Percentiles rank a stretch among this genome's conserved stretches.
Evolutionary conservation across 2,329 filamentous ascomycete species (phyloP).

Genomic region (Monilinia fructigena): DNA sequence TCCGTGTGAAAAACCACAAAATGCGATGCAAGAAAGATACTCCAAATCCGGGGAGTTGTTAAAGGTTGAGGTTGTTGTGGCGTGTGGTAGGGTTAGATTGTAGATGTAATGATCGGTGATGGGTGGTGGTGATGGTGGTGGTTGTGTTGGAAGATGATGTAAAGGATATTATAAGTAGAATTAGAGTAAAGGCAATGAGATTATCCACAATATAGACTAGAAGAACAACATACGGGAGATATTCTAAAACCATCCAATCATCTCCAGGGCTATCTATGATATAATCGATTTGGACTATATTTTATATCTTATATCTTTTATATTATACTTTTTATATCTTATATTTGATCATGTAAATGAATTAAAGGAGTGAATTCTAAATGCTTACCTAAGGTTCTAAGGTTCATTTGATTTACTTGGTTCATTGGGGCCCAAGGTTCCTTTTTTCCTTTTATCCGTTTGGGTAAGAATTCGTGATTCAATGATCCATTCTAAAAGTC

Average conservation of each 20-base stretch:
- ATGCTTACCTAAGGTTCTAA: too few species aligned
- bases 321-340: too few species aligned
- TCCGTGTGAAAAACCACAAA: slow-evolving; percentile 12
- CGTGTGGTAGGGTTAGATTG: neutral
- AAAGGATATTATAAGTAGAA: neutral
- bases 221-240: neutral
- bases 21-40: neutral
- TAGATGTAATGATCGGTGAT: neutral
- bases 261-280: neutral
- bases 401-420: too few species aligned
- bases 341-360: too few species aligned
- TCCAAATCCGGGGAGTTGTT: neutral
- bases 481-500: too few species aligned
- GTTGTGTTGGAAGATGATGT: slow-evolving; percentile 18
- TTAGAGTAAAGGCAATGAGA: neutral
- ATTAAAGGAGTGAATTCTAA: too few species aligned
- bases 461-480: too few species aligned
- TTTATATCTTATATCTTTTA: too few species aligned
- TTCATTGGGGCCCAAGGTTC: too few species aligned
- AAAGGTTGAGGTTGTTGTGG: neutral
- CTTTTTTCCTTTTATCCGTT: too few species aligned
- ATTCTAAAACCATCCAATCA: neutral
- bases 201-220: slow-evolving; percentile 2
- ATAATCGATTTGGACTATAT: too few species aligned
- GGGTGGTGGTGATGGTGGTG: too few species aligned